Percentiles rank a stretch among this genome's conserved stretches.
These are phyloP conservation scores for Lachnellula hyalina DNA, from an alignment of 2,329 filamentous ascomycete species.

Conservation along the genomic window DNA sequence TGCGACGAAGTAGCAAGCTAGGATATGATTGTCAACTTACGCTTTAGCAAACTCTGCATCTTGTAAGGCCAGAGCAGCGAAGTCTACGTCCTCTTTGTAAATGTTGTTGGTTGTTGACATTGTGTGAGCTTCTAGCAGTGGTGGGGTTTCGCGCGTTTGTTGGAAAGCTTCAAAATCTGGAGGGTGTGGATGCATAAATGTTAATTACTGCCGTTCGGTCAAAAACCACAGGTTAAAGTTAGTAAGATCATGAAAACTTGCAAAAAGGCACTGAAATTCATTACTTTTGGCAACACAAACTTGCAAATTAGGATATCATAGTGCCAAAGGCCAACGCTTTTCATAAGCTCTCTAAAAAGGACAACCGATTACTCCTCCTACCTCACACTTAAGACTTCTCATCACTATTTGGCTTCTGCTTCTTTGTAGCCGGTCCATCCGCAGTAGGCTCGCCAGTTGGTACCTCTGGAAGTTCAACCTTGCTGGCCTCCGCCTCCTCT, in stretches of 20 bases:
- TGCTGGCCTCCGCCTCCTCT: slow-evolving; percentile 19
- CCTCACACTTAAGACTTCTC: slow-evolving; percentile 5
- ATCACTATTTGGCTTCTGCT: slow-evolving; percentile 28
- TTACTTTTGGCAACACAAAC: neutral
- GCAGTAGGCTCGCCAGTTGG: slow-evolving; percentile 32
- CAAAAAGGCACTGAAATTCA: too few relatives aligned
- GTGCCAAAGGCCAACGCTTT: neutral
- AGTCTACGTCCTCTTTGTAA: slow-evolving; percentile 57
- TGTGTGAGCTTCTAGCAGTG: neutral
- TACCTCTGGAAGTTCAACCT: slow-evolving; percentile 33
- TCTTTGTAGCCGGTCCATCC: slow-evolving; percentile 31
- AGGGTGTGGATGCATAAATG: neutral
- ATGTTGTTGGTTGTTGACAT: slow-evolving; percentile 35
- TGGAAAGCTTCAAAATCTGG: neutral
- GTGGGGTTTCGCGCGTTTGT: neutral
- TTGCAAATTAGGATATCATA: neutral
- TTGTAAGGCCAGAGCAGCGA: slow-evolving; percentile 52
- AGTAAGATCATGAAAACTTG: too few relatives aligned
- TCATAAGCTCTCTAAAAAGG: neutral
- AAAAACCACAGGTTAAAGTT: too few relatives aligned
- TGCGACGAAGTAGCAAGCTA: neutral
- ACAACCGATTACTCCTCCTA: neutral
- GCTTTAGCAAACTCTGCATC: slow-evolving; percentile 55
- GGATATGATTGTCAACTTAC: slow-evolving; percentile 35
- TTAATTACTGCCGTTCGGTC: neutral